Conservation (phyloP, 768 basidiomycete genomes). For the Rossbeevera mucosa region DNA sequence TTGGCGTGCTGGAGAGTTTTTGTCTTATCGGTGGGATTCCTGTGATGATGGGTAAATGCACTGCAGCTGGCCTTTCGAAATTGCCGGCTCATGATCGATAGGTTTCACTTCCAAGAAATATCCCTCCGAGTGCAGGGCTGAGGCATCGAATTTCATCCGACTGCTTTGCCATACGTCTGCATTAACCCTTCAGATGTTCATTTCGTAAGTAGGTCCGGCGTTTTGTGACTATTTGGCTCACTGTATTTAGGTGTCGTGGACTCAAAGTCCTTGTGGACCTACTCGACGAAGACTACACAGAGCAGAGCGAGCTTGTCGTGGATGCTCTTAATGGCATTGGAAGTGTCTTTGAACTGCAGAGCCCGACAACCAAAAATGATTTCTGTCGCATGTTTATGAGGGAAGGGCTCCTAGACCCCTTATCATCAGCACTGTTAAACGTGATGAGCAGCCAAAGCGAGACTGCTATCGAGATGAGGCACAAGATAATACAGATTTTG, state of each 20-base stretch:
- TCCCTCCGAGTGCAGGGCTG: conserved; percentile 87
- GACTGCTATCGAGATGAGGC: conserved; percentile 68
- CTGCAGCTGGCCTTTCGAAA: background rate
- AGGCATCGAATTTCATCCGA: conserved; percentile 93
- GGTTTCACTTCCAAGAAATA: conserved; percentile 94
- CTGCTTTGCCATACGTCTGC: conserved; percentile 90
- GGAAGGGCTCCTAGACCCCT: conserved; percentile 89
- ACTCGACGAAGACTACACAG: conserved; percentile 91
- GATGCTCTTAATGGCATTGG: conserved; percentile 93
- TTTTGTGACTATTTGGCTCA: background rate
- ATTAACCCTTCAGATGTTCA: conserved; percentile 96
- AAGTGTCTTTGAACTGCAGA: conserved; percentile 93
- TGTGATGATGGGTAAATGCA: conserved; percentile 77
- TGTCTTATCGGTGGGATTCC: conserved; percentile 95
- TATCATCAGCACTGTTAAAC: conserved; percentile 84
- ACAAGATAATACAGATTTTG: conserved; percentile 84
- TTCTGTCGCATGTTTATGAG: conserved; percentile 98
- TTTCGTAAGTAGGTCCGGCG: conserved; percentile 64
- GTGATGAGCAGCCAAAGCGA: conserved; percentile 75
- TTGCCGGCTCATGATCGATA: conserved; percentile 24
- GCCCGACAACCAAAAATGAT: conserved; percentile 95
- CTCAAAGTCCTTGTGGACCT: conserved; percentile 92
- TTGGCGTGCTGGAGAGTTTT: conserved; percentile 89
- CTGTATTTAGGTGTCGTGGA: conserved; percentile 73
- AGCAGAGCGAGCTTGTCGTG: conserved; percentile 86